Base-by-base conservation (phyloP, 345 rosid species). In the Salix caprea region DNA sequence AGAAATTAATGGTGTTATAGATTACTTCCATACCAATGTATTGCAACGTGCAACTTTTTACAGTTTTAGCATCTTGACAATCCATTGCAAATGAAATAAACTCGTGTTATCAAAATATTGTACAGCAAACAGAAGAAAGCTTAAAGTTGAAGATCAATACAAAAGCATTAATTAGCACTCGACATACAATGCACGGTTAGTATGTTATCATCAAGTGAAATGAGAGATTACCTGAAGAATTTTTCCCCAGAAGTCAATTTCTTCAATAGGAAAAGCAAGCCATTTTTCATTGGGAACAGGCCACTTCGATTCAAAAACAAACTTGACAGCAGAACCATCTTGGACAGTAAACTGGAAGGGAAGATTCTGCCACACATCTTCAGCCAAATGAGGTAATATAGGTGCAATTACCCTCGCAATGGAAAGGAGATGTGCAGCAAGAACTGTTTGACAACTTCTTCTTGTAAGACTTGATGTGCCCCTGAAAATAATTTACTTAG, bases 401-500 rank as follows among this genome's bases (percentile, higher is more conserved):
- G 99, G 99, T 66, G 97, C 96, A 21, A 93, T 79, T 78, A 91
- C 91, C 87, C 92, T 90, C 73, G 83, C 80, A 74, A 95, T 85
- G 71, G 97, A 89, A 79, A 95, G 85, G 72, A 93, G 93, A 83
- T 95, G 99, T 60, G 90, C 88, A 44, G 97, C 90, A 77, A 95
- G 97, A 79, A 95, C 96, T 26, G 99, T 93, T 85, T 95, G 99
- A 81, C 97, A 93, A 79, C 97, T 95, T 91, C 88, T 89, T 87
- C 99, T 85, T 9, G 99, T 89, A 87, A 86, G 91, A 81, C 89
- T 90, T 19, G 76, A 69, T 10, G 80, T 87, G 52, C 98, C 98
- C 88, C 97, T 94, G 92, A 79, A 82, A 84, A 69, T 76, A 18
- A 74, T 74, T 48, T 64, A 69, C 32, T 69, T 48, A 72, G 71